phyloP scores from a whole-genome alignment of 2,329 filamentous ascomycete species.

The Chaetomiaceae sp. region DNA sequence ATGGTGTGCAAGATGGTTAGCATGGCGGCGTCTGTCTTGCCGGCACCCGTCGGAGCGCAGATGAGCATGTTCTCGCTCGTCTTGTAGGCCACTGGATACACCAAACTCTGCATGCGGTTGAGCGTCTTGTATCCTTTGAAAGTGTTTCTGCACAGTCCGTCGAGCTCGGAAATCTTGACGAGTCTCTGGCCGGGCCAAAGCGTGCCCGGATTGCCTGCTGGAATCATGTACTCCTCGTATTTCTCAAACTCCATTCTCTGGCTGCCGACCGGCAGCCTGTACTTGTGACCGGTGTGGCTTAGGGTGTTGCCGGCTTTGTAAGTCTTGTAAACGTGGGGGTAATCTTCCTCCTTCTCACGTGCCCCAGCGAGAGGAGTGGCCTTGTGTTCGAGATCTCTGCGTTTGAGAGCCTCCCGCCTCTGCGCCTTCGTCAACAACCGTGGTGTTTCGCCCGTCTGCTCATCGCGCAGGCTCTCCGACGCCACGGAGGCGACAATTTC shows the following conservation, averaged over 20 bases:
- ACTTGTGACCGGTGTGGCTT: conserved; percentile 74
- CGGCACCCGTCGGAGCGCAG: conserved; percentile 94
- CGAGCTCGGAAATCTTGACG: conserved; percentile 74
- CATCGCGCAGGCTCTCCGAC: conserved; percentile 28
- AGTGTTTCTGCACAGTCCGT: conserved; percentile 83
- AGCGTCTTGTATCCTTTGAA: conserved; percentile 91
- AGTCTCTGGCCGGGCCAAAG: conserved; percentile 70
- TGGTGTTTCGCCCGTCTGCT: conserved; percentile 22
- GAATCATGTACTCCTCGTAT: conserved; percentile 87
- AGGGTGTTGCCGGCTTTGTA: conserved; percentile 83
- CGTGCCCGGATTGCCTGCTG: conserved; percentile 72
- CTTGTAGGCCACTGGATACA: conserved; percentile 91
- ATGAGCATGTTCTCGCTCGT: conserved; percentile 99
- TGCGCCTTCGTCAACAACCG: conserved; percentile 71
- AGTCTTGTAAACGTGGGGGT: conserved; percentile 88
- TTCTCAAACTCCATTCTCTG: conserved; percentile 65
- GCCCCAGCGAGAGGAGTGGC: conserved; percentile 64
- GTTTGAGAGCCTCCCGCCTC: conserved; percentile 71
- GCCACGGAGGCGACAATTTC: conserved; percentile 55
- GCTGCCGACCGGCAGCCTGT: conserved; percentile 73
- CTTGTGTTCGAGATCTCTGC: conserved; percentile 80
- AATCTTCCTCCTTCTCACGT: conserved; percentile 68
- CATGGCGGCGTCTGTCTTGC: conserved; percentile 99
- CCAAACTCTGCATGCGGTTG: conserved; percentile 96
- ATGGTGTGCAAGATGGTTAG: conserved; percentile 89